Conservation (phyloP, 2,329 filamentous ascomycete genomes). For the Colletotrichum sp. region DNA sequence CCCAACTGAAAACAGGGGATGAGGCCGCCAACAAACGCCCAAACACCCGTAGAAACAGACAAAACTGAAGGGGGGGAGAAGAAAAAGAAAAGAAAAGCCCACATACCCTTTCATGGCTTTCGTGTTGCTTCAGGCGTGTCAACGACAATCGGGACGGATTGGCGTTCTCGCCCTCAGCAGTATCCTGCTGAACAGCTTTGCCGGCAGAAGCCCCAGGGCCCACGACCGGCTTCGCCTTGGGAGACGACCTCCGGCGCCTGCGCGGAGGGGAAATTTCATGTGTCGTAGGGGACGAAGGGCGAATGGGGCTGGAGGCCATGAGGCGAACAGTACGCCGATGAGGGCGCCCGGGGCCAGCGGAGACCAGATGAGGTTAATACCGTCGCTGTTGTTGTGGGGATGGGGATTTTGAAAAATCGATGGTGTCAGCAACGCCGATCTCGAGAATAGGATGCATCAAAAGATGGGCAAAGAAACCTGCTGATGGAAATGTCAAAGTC, state of each 20-base stretch:
- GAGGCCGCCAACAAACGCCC: too few species aligned
- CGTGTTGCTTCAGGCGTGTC: background rate
- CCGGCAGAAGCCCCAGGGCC: background rate
- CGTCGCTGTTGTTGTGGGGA: background rate
- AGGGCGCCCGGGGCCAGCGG: too few species aligned
- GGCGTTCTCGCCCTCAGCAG: rapidly evolving
- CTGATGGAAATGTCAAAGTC: background rate
- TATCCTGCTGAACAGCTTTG: rapidly evolving
- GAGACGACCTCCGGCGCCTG: background rate
- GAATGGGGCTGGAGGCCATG: background rate
- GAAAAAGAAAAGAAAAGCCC: too few species aligned
- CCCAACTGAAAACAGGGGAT: too few species aligned
- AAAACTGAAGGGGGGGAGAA: too few species aligned
- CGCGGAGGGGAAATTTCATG: background rate
- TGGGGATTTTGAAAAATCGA: background rate
- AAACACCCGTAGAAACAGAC: too few species aligned
- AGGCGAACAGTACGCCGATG: background rate
- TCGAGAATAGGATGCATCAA: background rate
- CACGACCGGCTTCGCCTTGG: background rate
- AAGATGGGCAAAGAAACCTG: background rate
- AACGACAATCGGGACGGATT: rapidly evolving
- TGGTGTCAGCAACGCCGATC: background rate
- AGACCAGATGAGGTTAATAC: background rate
- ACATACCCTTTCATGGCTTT: background rate
- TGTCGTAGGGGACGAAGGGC: background rate